These are phyloP conservation scores for Hemileccinum rubropunctum DNA, from an alignment of 768 basidiomycete genomes.

Conservation along the genomic window DNA sequence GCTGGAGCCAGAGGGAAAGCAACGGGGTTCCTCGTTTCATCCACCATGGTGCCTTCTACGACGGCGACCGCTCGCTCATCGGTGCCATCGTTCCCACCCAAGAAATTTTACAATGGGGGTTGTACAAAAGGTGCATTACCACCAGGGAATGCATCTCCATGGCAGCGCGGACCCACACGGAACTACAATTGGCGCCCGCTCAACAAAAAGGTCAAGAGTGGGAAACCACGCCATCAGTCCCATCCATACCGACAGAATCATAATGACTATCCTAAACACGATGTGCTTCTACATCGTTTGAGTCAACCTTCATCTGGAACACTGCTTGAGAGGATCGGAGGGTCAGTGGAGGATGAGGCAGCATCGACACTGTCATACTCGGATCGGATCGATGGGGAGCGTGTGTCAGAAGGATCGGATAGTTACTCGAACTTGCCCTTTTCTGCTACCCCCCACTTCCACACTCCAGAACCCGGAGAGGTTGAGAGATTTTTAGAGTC, in stretches of 20 bases:
- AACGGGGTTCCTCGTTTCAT: neutral
- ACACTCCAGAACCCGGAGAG: slow-evolving; percentile 22
- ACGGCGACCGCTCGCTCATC: slow-evolving; percentile 1
- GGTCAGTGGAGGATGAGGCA: neutral
- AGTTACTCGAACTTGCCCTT: neutral
- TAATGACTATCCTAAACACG: neutral
- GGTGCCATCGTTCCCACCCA: neutral
- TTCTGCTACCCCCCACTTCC: slow-evolving; percentile 6
- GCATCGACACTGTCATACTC: neutral
- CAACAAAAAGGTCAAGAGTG: slow-evolving; percentile 6
- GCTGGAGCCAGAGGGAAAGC: too few species aligned
- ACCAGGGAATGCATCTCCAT: neutral
- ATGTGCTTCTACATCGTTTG: slow-evolving; percentile 12
- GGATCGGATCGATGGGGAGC: slow-evolving; percentile 7
- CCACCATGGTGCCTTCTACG: neutral
- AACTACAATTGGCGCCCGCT: neutral
- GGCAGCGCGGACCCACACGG: slow-evolving; percentile 1
- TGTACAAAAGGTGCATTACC: neutral
- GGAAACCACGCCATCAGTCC: neutral
- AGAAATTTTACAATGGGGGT: slow-evolving; percentile 2
- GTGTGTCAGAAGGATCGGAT: neutral
- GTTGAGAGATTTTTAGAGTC: slow-evolving; percentile 27
- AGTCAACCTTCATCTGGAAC: slow-evolving; percentile 10
- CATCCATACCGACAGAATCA: slow-evolving; percentile 1
- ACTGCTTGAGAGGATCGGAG: slow-evolving; percentile 23